phyloP scores from a whole-genome alignment of 495 filamentous ascomycete species.

The Pseudoneurospora amorphoporcata region DNA sequence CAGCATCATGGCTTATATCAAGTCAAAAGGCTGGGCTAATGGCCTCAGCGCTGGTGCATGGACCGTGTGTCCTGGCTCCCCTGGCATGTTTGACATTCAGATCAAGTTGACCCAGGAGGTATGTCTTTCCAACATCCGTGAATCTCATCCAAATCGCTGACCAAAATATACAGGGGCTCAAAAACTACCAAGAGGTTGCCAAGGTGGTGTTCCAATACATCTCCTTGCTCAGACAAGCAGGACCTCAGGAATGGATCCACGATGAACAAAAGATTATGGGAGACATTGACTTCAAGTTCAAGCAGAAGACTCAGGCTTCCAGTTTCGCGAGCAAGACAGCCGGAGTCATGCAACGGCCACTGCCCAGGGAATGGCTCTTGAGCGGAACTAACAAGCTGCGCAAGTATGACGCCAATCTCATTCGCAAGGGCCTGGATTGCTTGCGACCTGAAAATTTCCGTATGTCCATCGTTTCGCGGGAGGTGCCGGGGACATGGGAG shows the following conservation, averaged over 20 bases:
- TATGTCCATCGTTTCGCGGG: constrained; percentile 67
- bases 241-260: constrained; percentile 86
- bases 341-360: constrained; percentile 77
- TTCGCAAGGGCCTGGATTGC: constrained; percentile 64
- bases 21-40: constrained; percentile 93
- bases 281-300: constrained; percentile 90
- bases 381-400: constrained; percentile 60
- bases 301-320: constrained; percentile 81
- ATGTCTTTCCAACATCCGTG: background rate
- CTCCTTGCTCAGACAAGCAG: constrained; percentile 67
- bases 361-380: constrained; percentile 77
- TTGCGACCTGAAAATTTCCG: constrained; percentile 85
- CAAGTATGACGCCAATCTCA: constrained; percentile 65
- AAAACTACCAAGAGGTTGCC: constrained; percentile 75
- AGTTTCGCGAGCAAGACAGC: constrained; percentile 77
- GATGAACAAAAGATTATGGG: constrained; percentile 81
- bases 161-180: constrained; percentile 36
- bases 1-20: constrained; percentile 90
- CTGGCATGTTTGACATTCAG: constrained; percentile 65
- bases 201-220: constrained; percentile 93
- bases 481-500: constrained; percentile 76
- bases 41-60: constrained; percentile 69
- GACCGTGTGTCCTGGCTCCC: constrained; percentile 70
- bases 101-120: constrained; percentile 80
- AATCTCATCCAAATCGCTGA: constrained; percentile 2